Percentiles rank a stretch among this genome's conserved stretches.
Evolutionary conservation across 345 rosid species (phyloP).

Genomic region (Hibiscus tridactylites): DNA sequence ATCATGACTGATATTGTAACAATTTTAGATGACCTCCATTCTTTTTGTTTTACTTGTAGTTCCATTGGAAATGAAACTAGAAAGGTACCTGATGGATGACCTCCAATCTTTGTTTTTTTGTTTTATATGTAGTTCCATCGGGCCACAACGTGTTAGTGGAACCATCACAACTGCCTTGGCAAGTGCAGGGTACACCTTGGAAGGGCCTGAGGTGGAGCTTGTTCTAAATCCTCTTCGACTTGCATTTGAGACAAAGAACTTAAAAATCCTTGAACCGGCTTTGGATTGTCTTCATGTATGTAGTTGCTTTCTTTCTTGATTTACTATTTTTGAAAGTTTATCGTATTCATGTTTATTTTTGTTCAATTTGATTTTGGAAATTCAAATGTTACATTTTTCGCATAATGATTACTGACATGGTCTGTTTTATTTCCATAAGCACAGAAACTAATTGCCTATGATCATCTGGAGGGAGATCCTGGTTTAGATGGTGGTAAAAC

Average conservation of each 20-base stretch:
- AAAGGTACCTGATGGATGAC: constrained; percentile 27
- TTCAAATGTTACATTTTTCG: not conserved
- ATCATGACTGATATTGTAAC: not conserved
- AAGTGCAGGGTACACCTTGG: constrained; percentile 86
- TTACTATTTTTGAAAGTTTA: not conserved
- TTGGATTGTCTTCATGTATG: constrained; percentile 98
- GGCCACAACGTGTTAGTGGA: constrained; percentile 20
- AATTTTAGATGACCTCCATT: not conserved
- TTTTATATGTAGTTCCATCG: constrained; percentile 43
- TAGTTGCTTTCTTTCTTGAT: constrained; percentile 6
- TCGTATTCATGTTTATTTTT: not conserved
- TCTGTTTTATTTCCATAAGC: constrained; percentile 17
- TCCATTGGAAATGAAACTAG: constrained; percentile 52
- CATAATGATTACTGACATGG: constrained; percentile 8
- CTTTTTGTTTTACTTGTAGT: constrained; percentile 31
- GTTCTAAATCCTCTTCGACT: constrained; percentile 84
- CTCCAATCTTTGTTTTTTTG: not conserved
- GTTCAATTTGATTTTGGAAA: not conserved
- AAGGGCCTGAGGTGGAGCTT: constrained; percentile 77
- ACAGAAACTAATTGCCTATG: constrained; percentile 95
- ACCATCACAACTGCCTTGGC: constrained; percentile 30
- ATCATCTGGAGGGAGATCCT: constrained; percentile 78
- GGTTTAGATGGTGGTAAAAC: constrained; percentile 88
- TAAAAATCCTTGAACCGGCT: constrained; percentile 82
- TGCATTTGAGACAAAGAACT: constrained; percentile 88